Evolutionary conservation across 2,329 filamentous ascomycete genomes (phyloP).

Genomic region (Neofusicoccum cordaticola): DNA sequence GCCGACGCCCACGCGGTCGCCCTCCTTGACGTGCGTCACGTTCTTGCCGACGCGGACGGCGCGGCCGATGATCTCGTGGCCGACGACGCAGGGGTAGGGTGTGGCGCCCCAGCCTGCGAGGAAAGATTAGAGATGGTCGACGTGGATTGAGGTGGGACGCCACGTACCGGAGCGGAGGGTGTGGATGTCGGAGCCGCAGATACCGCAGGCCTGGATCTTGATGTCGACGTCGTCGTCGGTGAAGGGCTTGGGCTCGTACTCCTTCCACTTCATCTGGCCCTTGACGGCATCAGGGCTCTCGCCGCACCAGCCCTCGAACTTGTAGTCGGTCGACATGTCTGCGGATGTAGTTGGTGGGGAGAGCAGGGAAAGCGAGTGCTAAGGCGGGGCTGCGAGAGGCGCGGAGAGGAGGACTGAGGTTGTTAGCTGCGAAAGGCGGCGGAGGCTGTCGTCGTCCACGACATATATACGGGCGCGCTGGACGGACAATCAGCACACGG

Average conservation of each 20-base stretch:
- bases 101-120: conserved; percentile 44
- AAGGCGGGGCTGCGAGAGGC: neutral
- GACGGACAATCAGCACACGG: neutral
- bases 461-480: neutral
- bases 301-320: conserved; percentile 59
- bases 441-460: neutral
- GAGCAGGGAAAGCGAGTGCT: too few relatives aligned
- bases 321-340: conserved; percentile 38
- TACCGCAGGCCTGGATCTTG: conserved; percentile 39
- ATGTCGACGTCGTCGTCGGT: conserved; percentile 41
- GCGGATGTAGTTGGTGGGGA: neutral
- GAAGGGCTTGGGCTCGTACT: conserved; percentile 46
- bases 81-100: conserved; percentile 43
- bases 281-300: conserved; percentile 48
- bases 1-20: conserved; percentile 58
- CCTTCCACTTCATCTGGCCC: conserved; percentile 55
- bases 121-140: conserved; percentile 28
- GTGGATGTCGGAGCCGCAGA: conserved; percentile 25
- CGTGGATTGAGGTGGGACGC: neutral
- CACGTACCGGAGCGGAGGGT: conserved; percentile 12
- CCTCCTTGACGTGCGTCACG: conserved; percentile 52
- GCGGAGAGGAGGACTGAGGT: neutral
- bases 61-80: conserved; percentile 43
- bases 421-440: neutral
- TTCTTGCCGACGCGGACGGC: conserved; percentile 34